Evolutionary conservation across 225 moss, liverwort and hornwort species (phyloP).

Genomic region (Anthoceros angustus): DNA sequence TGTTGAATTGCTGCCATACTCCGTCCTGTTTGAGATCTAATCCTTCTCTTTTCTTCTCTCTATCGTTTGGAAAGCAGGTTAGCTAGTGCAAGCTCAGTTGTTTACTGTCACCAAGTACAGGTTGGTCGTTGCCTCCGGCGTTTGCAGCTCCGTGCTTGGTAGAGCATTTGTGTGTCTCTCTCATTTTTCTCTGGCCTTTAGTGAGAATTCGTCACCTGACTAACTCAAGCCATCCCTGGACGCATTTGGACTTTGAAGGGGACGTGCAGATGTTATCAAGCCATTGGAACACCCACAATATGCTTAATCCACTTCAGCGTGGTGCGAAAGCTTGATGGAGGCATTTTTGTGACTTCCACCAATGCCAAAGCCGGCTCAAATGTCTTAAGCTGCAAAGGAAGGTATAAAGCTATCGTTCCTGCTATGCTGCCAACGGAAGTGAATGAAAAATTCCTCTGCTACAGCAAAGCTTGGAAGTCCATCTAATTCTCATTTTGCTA

Average conservation of each 20-base stretch:
- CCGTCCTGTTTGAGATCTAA: not conserved
- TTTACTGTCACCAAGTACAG: conserved; percentile 73
- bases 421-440: not conserved
- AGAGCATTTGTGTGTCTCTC: not conserved
- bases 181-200: not conserved
- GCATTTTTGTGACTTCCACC: conserved; percentile 54
- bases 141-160: conserved; percentile 2
- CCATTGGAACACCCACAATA: conserved; percentile 82
- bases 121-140: conserved; percentile 15
- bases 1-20: not conserved
- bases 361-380: conserved; percentile 48
- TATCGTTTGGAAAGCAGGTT: conserved; percentile 15
- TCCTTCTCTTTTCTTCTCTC: conserved; percentile 15
- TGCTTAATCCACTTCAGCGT: conserved; percentile 92
- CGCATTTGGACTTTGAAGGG: conserved; percentile 21
- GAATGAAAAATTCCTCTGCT: not conserved
- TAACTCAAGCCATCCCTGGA: too few relatives aligned
- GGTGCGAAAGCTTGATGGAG: conserved; percentile 82
- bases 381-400: conserved; percentile 60
- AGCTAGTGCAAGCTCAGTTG: conserved; percentile 99
- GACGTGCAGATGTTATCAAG: conserved; percentile 68
- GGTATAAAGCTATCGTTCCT: conserved; percentile 15
- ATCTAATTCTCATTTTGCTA: conserved; percentile 11
- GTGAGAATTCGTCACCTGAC: not conserved
- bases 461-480: not conserved